Conservation (phyloP, 192 early-diverging fungal genomes). For the Gigaspora rosea region DNA sequence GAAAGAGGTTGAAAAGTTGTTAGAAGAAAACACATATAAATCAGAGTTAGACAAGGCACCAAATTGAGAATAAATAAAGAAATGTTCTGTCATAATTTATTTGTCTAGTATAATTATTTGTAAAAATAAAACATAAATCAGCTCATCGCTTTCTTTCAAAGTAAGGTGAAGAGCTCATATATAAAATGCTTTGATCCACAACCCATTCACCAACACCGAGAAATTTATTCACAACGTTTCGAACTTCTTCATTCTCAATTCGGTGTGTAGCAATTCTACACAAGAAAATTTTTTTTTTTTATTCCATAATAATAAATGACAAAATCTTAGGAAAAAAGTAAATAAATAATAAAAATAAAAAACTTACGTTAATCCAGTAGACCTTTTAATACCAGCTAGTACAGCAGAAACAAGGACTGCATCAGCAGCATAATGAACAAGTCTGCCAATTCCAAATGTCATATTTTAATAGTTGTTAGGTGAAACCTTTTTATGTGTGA, state of each 20-base stretch:
- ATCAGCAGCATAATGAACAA: constrained; percentile 56
- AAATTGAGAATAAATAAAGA: background rate
- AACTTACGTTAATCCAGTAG: constrained; percentile 49
- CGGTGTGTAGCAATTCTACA: constrained; percentile 48
- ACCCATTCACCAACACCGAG: constrained; percentile 58
- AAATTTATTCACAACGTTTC: constrained; percentile 52
- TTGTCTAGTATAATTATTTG: background rate
- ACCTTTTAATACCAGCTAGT: constrained; percentile 59
- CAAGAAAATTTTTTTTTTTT: background rate
- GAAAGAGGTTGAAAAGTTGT: constrained; percentile 64
- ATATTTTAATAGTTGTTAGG: too few species aligned
- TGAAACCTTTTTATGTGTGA: too few species aligned
- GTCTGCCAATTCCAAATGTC: constrained; percentile 21
- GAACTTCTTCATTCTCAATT: constrained; percentile 55
- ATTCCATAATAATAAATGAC: background rate
- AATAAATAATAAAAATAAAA: constrained; percentile 9
- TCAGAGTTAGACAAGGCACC: constrained; percentile 32
- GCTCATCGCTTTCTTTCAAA: constrained; percentile 56
- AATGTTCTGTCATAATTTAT: background rate
- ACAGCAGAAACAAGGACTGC: constrained; percentile 61
- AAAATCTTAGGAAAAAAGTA: constrained; percentile 2
- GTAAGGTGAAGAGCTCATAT: constrained; percentile 47
- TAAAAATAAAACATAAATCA: background rate
- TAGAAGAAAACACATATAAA: constrained; percentile 77
- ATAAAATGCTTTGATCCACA: constrained; percentile 49